Base-by-base conservation (phyloP, 306 rosid species). In the Cicer arietinum region DNA sequence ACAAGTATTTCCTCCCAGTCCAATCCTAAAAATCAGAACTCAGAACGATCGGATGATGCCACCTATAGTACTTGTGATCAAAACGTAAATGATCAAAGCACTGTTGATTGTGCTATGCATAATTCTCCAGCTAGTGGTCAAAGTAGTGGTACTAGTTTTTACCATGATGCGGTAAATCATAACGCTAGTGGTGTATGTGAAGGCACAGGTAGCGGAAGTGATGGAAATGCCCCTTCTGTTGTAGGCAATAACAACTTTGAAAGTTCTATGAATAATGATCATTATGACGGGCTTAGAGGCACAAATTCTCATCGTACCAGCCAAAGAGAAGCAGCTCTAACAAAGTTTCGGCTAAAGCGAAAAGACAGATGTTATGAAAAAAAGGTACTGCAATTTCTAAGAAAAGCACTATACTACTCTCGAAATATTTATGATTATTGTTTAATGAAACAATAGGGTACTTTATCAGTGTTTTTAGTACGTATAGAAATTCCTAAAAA, bases 311-410 rank as follows among this genome's bases (percentile, higher is more conserved):
- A 71, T 77, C 85, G 74, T 16, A 66, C 76, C 46, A 89, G 79
- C 79, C 91, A 84, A 57, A 89, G 96, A 66, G 95, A 92, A 89
- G 96, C 91, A 41, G 98, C 98, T 72, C 87, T 92, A 69, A 80
- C 82, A 11, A 92, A 92, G 86, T 92, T 92, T 68, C 75, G 93
- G 16, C 74, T 92, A 84, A 90, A 92, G 84, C 82, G 96, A 64
- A 90, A 92, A 69, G 92, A 92, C 67, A 77, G 96, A 77, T 89
- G 96, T 84, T 92, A 48, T 73, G 92, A 89, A 66, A 92, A 90
- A 76, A 92, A 92, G 96, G 98, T 92, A 86, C 39, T 46, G 18
- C 46, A 20, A 17, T 69, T 47, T 17, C 44, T 71, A 56, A 39
- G 60, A 52, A 61, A 67, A 18, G 40, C 40, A 42, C 44, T 17